These are phyloP conservation scores for Fusarium sulawesiense DNA, from an alignment of 2,329 filamentous ascomycete genomes.

Conservation along the genomic window DNA sequence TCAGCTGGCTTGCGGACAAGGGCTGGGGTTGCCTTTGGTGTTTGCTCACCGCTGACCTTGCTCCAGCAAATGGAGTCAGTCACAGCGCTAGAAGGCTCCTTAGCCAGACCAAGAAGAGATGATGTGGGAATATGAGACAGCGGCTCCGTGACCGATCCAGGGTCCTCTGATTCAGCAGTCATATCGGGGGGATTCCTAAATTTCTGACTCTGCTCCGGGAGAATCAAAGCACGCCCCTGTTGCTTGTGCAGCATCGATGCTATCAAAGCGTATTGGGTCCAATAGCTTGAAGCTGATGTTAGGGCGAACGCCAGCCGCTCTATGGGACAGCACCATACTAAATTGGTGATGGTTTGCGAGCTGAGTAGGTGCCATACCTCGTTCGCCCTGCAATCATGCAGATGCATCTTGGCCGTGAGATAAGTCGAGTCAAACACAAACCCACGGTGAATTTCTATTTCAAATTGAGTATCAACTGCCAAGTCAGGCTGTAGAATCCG, in stretches of 20 bases:
- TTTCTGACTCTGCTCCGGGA: not conserved
- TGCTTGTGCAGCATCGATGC: conserved; percentile 6
- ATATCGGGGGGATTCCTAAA: conserved; percentile 3
- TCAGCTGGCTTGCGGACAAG: conserved; percentile 12
- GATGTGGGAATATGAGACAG: conserved; percentile 31
- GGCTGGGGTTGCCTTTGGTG: not conserved
- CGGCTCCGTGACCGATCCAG: conserved; percentile 23
- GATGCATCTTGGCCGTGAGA: not conserved
- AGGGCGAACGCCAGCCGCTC: conserved; percentile 21
- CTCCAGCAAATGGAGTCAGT: conserved; percentile 14
- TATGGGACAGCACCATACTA: conserved; percentile 20
- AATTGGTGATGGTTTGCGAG: conserved; percentile 31
- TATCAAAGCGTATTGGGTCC: conserved; percentile 9
- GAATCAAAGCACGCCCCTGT: conserved; percentile 31
- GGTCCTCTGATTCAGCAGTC: conserved; percentile 23
- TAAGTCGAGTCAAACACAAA: conserved; percentile 3
- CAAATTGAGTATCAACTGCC: not conserved
- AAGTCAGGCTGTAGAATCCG: not conserved
- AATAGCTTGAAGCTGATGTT: conserved; percentile 11
- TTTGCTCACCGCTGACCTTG: conserved; percentile 23
- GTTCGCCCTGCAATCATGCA: not conserved
- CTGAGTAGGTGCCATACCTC: not conserved
- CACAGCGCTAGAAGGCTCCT: conserved; percentile 15
- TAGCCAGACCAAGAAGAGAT: conserved; percentile 2
- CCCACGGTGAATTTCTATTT: not conserved